Base-by-base conservation (phyloP, 2,329 filamentous ascomycete genomes). In the Xylaria hypoxylon region DNA sequence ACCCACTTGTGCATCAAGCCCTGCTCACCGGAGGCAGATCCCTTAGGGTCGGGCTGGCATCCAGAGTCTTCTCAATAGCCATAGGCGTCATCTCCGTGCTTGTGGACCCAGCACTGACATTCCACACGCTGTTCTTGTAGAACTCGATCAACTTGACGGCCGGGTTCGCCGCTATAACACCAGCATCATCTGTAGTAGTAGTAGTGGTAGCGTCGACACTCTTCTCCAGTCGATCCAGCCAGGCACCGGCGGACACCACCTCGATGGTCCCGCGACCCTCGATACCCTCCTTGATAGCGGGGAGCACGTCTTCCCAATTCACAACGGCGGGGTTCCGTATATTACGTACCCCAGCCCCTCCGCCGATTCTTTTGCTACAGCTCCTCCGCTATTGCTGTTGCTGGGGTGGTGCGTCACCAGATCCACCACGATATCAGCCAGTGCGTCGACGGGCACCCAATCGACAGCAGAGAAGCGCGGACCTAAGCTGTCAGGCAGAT, bases 381-480 rank as follows among this genome's bases (percentile, higher is more conserved):
- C n/a, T n/a, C n/a, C 40, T 55, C 24, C n/a, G n/a, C 31, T 28
- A 5, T 44, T 22, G 6, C 17, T 44, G n/a, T n/a, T n/a, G n/a
- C n/a, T n/a, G 6, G 22, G 35, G 7, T 38, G 35, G 13, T 19
- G 26, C 24, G 11, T 42, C 22, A 63, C 62, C 2, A 81, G 70
- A 22, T 80, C 78, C 8, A 78, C 70, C 0, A 83, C 63, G 2
- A 80, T 76, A 2, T 77, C 72, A 2, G 79, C 78, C 4, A 82
- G 73, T 0, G 78, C 35, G 55, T 85, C 82, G 11, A 82, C 77
- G 0, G 82, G 82, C 1, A 84, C 66, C 82, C 82, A 85, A 58
- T 83, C 80, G 2, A 84, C 73, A 1, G 67, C 67, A 4, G 72
- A 71, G 19, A 80, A 71, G 6, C 67, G 70, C 1, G 72, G 40